Evolutionary conservation across 2,329 filamentous ascomycete genomes (phyloP).

Genomic region (Ceratocystis destructans): DNA sequence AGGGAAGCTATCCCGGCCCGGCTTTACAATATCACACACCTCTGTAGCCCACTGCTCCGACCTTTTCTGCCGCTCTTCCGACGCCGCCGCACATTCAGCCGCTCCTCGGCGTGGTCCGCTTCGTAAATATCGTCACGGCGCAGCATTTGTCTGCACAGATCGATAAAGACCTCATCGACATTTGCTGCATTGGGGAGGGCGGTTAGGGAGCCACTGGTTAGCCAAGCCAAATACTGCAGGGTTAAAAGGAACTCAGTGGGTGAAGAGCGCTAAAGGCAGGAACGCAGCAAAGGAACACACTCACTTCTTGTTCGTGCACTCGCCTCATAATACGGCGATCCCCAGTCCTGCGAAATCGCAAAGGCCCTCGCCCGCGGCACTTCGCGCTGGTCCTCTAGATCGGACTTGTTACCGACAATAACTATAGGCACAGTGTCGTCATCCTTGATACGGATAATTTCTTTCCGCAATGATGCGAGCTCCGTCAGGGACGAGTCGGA

Average conservation of each 20-base stretch:
- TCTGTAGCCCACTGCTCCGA: conserved; percentile 23
- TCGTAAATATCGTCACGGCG: conserved; percentile 48
- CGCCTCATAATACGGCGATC: conserved; percentile 81
- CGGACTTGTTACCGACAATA: conserved; percentile 83
- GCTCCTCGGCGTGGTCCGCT: conserved; percentile 24
- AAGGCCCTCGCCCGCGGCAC: conserved; percentile 71
- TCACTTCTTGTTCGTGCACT: conserved; percentile 62
- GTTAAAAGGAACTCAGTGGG: neutral
- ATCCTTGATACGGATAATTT: conserved; percentile 84
- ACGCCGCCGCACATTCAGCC: conserved; percentile 28
- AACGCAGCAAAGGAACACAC: conserved; percentile 22
- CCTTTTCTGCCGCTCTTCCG: conserved; percentile 24
- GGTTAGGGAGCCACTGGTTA: neutral
- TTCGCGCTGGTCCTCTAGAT: conserved; percentile 71
- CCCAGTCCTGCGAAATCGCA: conserved; percentile 74
- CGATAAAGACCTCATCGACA: conserved; percentile 79
- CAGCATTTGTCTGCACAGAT: conserved; percentile 73
- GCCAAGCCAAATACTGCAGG: neutral
- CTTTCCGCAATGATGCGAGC: conserved; percentile 66
- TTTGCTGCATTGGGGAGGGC: conserved; percentile 42
- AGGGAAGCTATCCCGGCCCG: neutral
- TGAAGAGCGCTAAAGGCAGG: neutral
- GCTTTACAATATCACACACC: conserved; percentile 21
- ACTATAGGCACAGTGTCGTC: conserved; percentile 76
- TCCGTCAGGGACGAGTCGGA: conserved; percentile 72